Percentiles rank a stretch among this genome's conserved stretches.
Conservation (phyloP, 2,329 filamentous ascomycete species). For the Colletotrichum sp. region DNA sequence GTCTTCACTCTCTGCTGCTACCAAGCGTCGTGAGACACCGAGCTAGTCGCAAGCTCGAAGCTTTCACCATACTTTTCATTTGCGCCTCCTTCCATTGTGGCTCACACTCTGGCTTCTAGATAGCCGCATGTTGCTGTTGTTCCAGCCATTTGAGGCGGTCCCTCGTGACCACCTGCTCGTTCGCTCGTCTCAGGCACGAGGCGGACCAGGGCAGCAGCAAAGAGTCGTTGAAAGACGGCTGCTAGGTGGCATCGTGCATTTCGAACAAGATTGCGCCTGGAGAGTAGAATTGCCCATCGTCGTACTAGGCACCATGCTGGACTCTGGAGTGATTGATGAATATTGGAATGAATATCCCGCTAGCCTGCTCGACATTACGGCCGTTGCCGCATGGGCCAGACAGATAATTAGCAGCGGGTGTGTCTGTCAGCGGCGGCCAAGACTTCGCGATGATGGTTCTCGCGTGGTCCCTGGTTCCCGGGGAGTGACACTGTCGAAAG, state of each 20-base stretch:
- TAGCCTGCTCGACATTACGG: neutral
- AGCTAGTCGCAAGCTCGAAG: neutral
- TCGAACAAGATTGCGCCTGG: neutral
- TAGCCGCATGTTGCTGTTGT: neutral
- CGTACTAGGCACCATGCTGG: neutral
- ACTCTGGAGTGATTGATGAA: neutral
- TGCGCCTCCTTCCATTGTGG: neutral
- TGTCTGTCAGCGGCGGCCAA: neutral
- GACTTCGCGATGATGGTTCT: neutral
- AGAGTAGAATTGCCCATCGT: neutral
- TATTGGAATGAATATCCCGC: neutral
- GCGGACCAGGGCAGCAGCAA: neutral
- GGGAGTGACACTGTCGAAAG: neutral
- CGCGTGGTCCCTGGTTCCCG: neutral
- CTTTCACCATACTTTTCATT: neutral
- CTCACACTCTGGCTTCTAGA: neutral
- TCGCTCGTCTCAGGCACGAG: neutral
- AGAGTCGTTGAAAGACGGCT: neutral
- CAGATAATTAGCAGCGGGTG: neutral
- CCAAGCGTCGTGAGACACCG: slow-evolving; percentile 7
- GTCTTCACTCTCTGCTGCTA: slow-evolving; percentile 1
- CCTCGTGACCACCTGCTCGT: neutral
- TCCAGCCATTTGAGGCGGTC: neutral
- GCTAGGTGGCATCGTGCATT: neutral
- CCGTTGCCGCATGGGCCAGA: neutral